phyloP scores from a whole-genome alignment of 1,139 yeast species.

The Pneumocystis oryctolagi region DNA sequence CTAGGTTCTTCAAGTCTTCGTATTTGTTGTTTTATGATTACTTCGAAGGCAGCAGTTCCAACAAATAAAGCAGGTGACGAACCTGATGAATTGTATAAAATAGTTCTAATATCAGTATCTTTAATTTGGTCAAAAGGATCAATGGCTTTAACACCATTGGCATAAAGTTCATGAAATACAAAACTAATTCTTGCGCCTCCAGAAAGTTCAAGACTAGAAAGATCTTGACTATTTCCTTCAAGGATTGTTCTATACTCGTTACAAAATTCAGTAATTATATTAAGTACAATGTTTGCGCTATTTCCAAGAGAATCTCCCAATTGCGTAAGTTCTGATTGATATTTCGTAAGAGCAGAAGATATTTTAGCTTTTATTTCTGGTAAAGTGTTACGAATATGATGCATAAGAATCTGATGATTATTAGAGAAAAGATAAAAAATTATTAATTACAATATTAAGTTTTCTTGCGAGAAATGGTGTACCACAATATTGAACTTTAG shows the following conservation, averaged over 20 bases:
- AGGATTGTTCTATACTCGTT: conserved; percentile 83
- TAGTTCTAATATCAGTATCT: conserved; percentile 94
- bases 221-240: conserved; percentile 86
- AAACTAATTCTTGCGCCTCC: conserved; percentile 98
- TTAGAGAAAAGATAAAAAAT: background rate
- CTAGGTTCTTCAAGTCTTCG: conserved; percentile 91
- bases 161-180: conserved; percentile 91
- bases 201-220: conserved; percentile 69
- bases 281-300: conserved; percentile 77
- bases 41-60: conserved; percentile 95
- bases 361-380: conserved; percentile 91
- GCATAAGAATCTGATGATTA: conserved; percentile 45
- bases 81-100: conserved; percentile 81
- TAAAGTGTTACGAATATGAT: conserved; percentile 84
- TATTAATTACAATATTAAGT: conserved; percentile 39
- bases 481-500: conserved; percentile 87
- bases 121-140: conserved; percentile 97
- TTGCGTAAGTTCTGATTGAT: conserved; percentile 58
- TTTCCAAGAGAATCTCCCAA: conserved; percentile 69
- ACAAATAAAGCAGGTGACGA: conserved; percentile 95
- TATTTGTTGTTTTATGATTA: conserved; percentile 87
- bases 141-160: conserved; percentile 78
- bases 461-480: conserved; percentile 93
- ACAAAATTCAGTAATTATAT: conserved; percentile 81
- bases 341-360: conserved; percentile 76